Evolutionary conservation across 805 yeast genomes (phyloP), one percentile per base, ranked within the genome.

Genomic region (Wickerhamomyces tratensis): DNA sequence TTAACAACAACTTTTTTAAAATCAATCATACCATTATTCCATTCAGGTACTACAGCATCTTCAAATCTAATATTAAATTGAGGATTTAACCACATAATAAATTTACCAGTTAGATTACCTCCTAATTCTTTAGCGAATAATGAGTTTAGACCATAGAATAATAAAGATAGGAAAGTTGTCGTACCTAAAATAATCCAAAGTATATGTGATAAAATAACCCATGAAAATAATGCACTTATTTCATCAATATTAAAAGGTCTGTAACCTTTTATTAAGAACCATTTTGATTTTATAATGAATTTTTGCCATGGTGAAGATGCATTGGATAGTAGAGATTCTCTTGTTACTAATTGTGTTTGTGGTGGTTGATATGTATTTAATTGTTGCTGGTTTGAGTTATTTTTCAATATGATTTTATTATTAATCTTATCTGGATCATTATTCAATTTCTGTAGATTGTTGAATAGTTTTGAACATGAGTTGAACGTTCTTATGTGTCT

Each of bases 231-330:
- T 2, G 97, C 96, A 14, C 86, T 74, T 41, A 86, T 71, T 53
- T 89, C 97, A 63, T 89, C 96, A 25, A 82, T 74, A 53, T 86
- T 88, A 65, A 86, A 86, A 3, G 96, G 96, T 29, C 96, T 71
- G 45, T 82, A 76, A 12, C 83, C 82, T 43, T 79, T 72, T 45
- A 86, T 83, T 41, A 89, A 61, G 8, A 79, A 63, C 95, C 96
- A 89, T 56, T 82, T 85, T 41, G 84, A 63, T 36, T 74, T 61
- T 35, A 76, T 71, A n/a, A 66, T 66, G 29, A 76, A 50, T 29
- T 79, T 57, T 37, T 73, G 69, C 52, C 66, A 65, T 39, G 59
- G 52, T n/a, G 66, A 62, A 12, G 65, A 60, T 3, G 72, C 71
- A 13, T 63, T 64, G 10, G 64, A 61, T 11, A 71, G 57, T 36